Conservation (phyloP, 306 rosid genomes). For the Lagenaria siceraria region DNA sequence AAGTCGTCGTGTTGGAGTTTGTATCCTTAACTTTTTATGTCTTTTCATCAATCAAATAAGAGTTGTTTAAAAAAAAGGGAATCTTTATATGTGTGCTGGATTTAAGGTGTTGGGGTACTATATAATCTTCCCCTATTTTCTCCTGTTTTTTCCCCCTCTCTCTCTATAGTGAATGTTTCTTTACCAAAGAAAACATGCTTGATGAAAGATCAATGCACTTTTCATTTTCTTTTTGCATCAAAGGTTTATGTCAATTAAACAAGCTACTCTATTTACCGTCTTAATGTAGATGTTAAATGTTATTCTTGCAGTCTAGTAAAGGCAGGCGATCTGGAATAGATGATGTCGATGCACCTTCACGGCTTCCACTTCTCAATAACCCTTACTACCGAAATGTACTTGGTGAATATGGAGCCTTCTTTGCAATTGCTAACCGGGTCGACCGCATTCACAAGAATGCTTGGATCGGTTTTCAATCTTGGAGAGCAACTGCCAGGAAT, state of each 20-base stretch:
- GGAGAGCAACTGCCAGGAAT: constrained; percentile 97
- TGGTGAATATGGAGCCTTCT: constrained; percentile 81
- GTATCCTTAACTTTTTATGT: neutral
- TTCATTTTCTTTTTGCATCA: neutral
- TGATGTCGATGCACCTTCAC: constrained; percentile 83
- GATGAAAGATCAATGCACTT: neutral
- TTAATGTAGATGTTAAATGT: constrained; percentile 3
- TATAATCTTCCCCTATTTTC: neutral
- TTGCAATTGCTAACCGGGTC: constrained; percentile 72
- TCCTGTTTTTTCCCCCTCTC: neutral
- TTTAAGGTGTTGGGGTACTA: neutral
- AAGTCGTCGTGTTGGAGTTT: neutral
- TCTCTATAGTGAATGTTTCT: neutral
- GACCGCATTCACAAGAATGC: constrained; percentile 93
- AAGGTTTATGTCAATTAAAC: neutral
- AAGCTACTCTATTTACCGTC: neutral
- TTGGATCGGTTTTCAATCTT: constrained; percentile 97
- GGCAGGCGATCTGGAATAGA: constrained; percentile 72
- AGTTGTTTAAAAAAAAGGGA: no score
- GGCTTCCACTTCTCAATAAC: constrained; percentile 66
- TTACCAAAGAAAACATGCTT: neutral
- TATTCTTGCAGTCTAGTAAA: constrained; percentile 55
- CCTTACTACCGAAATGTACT: constrained; percentile 78
- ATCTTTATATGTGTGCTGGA: neutral
- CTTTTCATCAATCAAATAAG: neutral